Conservation (phyloP, 2,329 filamentous ascomycete genomes). For the Madurella mycetomatis region DNA sequence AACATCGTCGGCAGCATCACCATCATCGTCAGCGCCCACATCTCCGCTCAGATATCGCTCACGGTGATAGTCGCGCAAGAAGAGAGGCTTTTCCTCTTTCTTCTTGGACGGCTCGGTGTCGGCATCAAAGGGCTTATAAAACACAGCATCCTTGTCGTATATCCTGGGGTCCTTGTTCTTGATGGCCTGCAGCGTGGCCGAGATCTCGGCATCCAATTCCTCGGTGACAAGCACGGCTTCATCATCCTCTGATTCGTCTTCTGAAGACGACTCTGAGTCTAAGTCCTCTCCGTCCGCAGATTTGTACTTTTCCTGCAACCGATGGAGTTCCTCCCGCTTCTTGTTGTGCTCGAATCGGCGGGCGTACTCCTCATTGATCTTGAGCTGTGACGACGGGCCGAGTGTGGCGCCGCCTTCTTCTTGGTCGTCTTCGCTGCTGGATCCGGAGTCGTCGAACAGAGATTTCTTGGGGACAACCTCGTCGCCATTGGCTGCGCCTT, state of each 20-base stretch:
- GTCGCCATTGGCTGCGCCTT: slow-evolving; percentile 5
- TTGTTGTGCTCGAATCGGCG: slow-evolving; percentile 94
- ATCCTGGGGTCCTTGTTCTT: slow-evolving; percentile 85
- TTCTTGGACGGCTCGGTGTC: slow-evolving; percentile 35
- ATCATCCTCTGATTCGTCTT: slow-evolving; percentile 83
- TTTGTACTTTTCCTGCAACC: slow-evolving; percentile 81
- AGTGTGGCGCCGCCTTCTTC: slow-evolving; percentile 38
- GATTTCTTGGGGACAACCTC: slow-evolving; percentile 38
- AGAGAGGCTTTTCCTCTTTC: slow-evolving; percentile 79
- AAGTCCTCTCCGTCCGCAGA: slow-evolving; percentile 44
- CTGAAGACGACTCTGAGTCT: slow-evolving; percentile 56
- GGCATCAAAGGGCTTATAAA: slow-evolving; percentile 66
- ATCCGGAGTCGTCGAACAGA: slow-evolving; percentile 49
- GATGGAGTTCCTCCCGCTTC: slow-evolving; percentile 81
- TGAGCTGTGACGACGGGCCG: slow-evolving; percentile 47
- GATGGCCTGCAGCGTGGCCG: slow-evolving; percentile 81
- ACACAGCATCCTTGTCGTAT: slow-evolving; percentile 74
- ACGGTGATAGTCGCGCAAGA: slow-evolving; percentile 84
- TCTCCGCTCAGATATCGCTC: slow-evolving; percentile 78
- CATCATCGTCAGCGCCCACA: slow-evolving; percentile 51
- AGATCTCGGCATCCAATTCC: slow-evolving; percentile 80
- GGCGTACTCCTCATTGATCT: slow-evolving; percentile 88
- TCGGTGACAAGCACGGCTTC: slow-evolving; percentile 82
- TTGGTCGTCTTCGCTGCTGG: slow-evolving; percentile 41
- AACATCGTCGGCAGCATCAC: slow-evolving; percentile 35